Evolutionary conservation across 2,329 filamentous ascomycete genomes (phyloP), one percentile per base, ranked within the genome.

Genomic region (Aspergillus ibericus): DNA sequence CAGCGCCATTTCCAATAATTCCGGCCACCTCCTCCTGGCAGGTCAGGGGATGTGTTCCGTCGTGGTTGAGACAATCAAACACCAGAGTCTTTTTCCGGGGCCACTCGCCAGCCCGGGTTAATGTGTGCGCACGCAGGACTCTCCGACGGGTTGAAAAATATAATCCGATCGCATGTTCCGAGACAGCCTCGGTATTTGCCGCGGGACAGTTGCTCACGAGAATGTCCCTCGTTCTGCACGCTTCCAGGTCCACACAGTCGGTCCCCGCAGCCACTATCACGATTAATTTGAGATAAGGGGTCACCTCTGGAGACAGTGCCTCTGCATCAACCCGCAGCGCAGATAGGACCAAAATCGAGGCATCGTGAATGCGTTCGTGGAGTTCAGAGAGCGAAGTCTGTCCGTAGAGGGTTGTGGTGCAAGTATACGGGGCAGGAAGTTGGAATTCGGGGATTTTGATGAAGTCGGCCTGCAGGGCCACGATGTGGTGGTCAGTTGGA

Each of bases 151-250:
- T 68, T 5, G 79, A 78, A 62, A 80, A 81, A 66, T 81, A 82
- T 57, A 83, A 64, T 44, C 75, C 79, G 40, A 83, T 75, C 10
- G 80, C 80, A 72, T 83, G 81, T 65, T 83, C 81, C 29, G 74
- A 74, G 9, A 82, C 80, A 46, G 77, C 69, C 48, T 80, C 76
- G 47, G 80, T 73, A 54, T 82, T 82, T 20, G 79, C 77, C n/a
- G 70, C 74, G 3, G 80, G 78, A 46, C 76, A 78, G 52, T 81
- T 81, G 50, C 74, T 75, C 36, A 83, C 75, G 13, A 74, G 72
- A 53, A 83, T 75, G 32, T 78, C 78, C 15, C 78, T 72, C 53
- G 72, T 70, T 38, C 71, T 71, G 58, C 75, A 78, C 48, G 78
- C 78, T 4, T 72, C 69, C 35, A 80, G 73, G 64, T 82, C 79